Conservation (phyloP, 305 asterid genomes). For the Ruellia speciosa region DNA sequence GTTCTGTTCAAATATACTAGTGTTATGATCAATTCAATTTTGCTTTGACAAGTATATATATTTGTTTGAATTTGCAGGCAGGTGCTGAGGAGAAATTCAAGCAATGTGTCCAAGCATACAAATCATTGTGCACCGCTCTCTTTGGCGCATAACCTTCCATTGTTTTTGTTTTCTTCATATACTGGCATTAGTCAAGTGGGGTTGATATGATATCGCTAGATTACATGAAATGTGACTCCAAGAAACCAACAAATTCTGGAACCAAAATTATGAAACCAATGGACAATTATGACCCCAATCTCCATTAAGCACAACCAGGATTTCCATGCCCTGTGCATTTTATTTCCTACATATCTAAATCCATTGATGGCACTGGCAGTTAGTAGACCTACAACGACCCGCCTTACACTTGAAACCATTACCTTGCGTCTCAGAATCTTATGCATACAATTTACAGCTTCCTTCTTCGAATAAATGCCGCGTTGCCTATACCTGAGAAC, state of each 20-base stretch:
- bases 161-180: too few relatives aligned
- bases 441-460: slow-evolving; percentile 52
- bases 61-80: slow-evolving; percentile 39
- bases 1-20: too few relatives aligned
- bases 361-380: slow-evolving; percentile 64
- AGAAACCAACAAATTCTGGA: too few relatives aligned
- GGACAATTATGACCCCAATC: too few relatives aligned
- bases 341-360: slow-evolving; percentile 44
- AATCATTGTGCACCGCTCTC: slow-evolving; percentile 52
- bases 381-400: slow-evolving; percentile 68
- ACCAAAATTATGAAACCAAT: too few relatives aligned
- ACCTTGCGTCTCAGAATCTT: slow-evolving; percentile 57
- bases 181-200: too few relatives aligned
- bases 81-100: slow-evolving; percentile 78
- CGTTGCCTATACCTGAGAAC: slow-evolving; percentile 27
- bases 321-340: slow-evolving; percentile 65
- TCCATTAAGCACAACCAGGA: slow-evolving; percentile 29
- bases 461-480: slow-evolving; percentile 41
- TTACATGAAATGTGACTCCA: too few relatives aligned
- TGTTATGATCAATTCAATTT: too few relatives aligned
- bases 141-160: slow-evolving; percentile 27
- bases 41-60: not conserved
- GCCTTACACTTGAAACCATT: slow-evolving; percentile 79
- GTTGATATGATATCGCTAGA: too few relatives aligned
- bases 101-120: slow-evolving; percentile 65